A percentile compares a stretch with the other conserved stretches of the same genome.
These are phyloP conservation scores for Rehmannia glutinosa DNA, from an alignment of 257 asterid species.

Conservation along the genomic window DNA sequence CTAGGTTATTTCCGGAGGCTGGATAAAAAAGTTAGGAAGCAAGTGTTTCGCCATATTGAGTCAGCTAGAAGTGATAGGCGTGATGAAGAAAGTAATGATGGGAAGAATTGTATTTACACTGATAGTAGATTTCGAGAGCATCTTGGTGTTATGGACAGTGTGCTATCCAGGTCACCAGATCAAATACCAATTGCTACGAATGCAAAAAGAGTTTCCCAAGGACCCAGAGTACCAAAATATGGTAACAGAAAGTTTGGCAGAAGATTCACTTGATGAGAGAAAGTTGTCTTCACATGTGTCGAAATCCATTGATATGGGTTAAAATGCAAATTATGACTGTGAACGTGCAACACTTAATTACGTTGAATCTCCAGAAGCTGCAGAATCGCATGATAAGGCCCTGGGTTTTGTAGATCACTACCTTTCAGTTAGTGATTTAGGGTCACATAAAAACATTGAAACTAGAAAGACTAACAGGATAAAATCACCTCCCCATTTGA, in stretches of 20 bases:
- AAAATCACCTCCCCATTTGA: slow-evolving; percentile 45
- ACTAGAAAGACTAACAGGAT: slow-evolving; percentile 15
- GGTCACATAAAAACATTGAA: slow-evolving; percentile 24
- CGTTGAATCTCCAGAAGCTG: slow-evolving; percentile 41
- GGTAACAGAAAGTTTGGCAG: slow-evolving; percentile 17
- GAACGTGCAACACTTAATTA: slow-evolving; percentile 20
- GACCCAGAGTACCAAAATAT: slow-evolving; percentile 13
- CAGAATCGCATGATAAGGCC: slow-evolving; percentile 45
- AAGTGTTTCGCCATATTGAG: slow-evolving; percentile 4
- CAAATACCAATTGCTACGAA: slow-evolving; percentile 13
- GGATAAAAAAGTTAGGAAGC: slow-evolving; percentile 17
- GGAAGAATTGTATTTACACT: slow-evolving; percentile 10
- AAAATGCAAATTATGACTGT: slow-evolving; percentile 20
- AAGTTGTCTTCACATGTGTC: slow-evolving; percentile 19
- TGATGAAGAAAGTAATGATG: slow-evolving; percentile 19
- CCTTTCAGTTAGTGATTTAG: slow-evolving; percentile 42
- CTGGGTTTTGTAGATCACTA: slow-evolving; percentile 60
- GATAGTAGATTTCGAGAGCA: slow-evolving; percentile 19
- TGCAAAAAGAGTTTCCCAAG: neutral
- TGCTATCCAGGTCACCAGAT: slow-evolving; percentile 21
- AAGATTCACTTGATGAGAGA: slow-evolving; percentile 18
- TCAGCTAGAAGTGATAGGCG: slow-evolving; percentile 27
- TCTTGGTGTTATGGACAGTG: slow-evolving; percentile 9
- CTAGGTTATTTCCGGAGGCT: slow-evolving; percentile 41
- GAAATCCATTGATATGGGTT: slow-evolving; percentile 17